phyloP scores from a whole-genome alignment of 768 basidiomycete genomes.

The Neoboletus magnificus region DNA sequence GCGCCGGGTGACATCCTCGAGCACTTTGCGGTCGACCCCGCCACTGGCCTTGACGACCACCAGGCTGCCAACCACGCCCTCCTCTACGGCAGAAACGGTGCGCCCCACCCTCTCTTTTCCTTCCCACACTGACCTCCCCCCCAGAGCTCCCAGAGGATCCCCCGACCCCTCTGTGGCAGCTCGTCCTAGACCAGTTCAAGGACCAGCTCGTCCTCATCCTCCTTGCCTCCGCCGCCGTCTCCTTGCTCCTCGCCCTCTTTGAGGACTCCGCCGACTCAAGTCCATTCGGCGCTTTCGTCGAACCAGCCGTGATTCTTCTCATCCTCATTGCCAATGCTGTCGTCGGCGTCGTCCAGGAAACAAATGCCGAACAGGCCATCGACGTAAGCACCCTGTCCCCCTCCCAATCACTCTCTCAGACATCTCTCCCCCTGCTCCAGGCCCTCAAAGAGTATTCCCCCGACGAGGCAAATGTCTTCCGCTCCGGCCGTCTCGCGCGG shows the following conservation, averaged over 20 bases:
- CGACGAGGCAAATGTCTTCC: slow-evolving; percentile 89
- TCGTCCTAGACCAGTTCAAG: slow-evolving; percentile 98
- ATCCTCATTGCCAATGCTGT: slow-evolving; percentile 97
- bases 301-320: slow-evolving; percentile 91
- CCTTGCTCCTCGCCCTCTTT: slow-evolving; percentile 86
- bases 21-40: slow-evolving; percentile 65
- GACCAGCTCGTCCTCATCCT: slow-evolving; percentile 98
- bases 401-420: not conserved
- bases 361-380: slow-evolving; percentile 94
- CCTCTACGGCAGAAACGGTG: slow-evolving; percentile 85
- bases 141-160: slow-evolving; percentile 91
- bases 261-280: slow-evolving; percentile 70
- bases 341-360: slow-evolving; percentile 96
- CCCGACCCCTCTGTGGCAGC: slow-evolving; percentile 86
- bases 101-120: slow-evolving; percentile 11
- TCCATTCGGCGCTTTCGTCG: slow-evolving; percentile 85
- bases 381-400: slow-evolving; percentile 61
- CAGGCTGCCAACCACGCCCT: slow-evolving; percentile 73
- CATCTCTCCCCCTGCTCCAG: slow-evolving; percentile 37
- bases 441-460: slow-evolving; percentile 97
- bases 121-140: slow-evolving; percentile 1
- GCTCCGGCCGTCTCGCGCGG: slow-evolving; percentile 63
- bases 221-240: slow-evolving; percentile 88
- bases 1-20: slow-evolving; percentile 65
- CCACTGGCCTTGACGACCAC: slow-evolving; percentile 58